Base-by-base conservation (phyloP, 1,284 basidiomycete species). In the Hypsizygus ulmarius region DNA sequence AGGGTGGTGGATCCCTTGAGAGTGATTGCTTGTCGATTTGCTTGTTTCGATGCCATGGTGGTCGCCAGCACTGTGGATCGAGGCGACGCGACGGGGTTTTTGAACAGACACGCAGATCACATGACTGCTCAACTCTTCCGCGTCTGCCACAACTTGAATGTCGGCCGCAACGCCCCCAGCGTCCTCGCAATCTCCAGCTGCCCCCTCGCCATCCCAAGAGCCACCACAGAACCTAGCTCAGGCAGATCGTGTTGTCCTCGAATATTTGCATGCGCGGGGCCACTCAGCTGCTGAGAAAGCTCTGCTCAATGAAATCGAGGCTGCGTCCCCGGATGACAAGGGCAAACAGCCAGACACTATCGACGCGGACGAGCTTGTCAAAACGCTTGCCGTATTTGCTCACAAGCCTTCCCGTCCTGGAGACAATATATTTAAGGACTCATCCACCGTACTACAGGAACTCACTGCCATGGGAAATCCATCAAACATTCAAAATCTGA, bases 1-100 rank as follows among this genome's bases (percentile, higher is more conserved):
- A 98, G 79, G 38, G 86, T 82, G 0, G 93, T 93, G 0, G 93
- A 97, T 0, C 97, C 97, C 64, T 97, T 96, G 67, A 99, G 86
- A 1, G 93, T 95, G 59, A 97, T 95, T 3, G 86, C 81, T 54
- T 89, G 84, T 36, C 81, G 78, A 15, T 79, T 81, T 45, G 81
- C 79, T 70, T 89, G 86, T 60, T 79, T 86, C 3, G 81, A 66
- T 14, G 71, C 64, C 72, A 74, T 74, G 49, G 47, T 34, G 16
- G 30, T n/a, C n/a, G n/a, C n/a, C n/a, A n/a, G n/a, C n/a, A n/a
- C n/a, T n/a, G n/a, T 45, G 43, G 34, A n/a, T 33, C 39, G 18
- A 5, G 15, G 12, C 32, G 30, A 38, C 43, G 38, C 38, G 45
- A 40, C 38, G 9, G 15, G 27, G 18, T 10, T 40, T n/a, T 34